These are phyloP conservation scores for Scenedesmus sp. DNA, from an alignment of 163 green algal species.

Conservation along the genomic window DNA sequence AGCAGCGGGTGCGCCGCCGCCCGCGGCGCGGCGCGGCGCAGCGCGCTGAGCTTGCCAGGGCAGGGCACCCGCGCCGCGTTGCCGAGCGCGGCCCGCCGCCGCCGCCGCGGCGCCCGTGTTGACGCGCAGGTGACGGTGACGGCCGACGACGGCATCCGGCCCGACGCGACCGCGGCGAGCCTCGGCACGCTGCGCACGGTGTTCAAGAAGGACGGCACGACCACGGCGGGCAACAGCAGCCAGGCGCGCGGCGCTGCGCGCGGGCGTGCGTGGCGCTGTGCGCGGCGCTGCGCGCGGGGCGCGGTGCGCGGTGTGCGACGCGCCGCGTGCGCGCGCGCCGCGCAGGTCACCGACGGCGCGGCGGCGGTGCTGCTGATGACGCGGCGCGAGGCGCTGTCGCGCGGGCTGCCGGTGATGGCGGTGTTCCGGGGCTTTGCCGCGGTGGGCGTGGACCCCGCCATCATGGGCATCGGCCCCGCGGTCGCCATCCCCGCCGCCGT, in stretches of 20 bases:
- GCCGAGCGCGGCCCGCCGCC: no score
- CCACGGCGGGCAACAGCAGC: slow-evolving; percentile 95
- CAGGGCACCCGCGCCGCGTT: no score
- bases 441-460: slow-evolving; percentile 91
- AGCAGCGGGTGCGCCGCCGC: slow-evolving; percentile 42
- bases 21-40: no score
- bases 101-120: no score
- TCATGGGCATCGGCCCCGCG: slow-evolving; percentile 97
- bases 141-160: slow-evolving; percentile 94
- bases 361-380: slow-evolving; percentile 94
- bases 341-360: slow-evolving; percentile 95
- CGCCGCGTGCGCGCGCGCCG: neutral
- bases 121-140: slow-evolving; percentile 73
- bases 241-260: slow-evolving; percentile 65
- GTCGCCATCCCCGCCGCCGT: slow-evolving; percentile 94
- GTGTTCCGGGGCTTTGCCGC: slow-evolving; percentile 91
- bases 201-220: slow-evolving; percentile 97
- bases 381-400: slow-evolving; percentile 79
- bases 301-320: neutral
- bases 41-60: no score
- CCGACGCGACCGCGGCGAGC: slow-evolving; percentile 65
- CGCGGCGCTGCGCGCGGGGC: no score
- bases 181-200: slow-evolving; percentile 83
- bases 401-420: slow-evolving; percentile 88
- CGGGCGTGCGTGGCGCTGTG: neutral